Evolutionary conservation across 345 rosid species (phyloP).

Genomic region (Raphanus sativus): DNA sequence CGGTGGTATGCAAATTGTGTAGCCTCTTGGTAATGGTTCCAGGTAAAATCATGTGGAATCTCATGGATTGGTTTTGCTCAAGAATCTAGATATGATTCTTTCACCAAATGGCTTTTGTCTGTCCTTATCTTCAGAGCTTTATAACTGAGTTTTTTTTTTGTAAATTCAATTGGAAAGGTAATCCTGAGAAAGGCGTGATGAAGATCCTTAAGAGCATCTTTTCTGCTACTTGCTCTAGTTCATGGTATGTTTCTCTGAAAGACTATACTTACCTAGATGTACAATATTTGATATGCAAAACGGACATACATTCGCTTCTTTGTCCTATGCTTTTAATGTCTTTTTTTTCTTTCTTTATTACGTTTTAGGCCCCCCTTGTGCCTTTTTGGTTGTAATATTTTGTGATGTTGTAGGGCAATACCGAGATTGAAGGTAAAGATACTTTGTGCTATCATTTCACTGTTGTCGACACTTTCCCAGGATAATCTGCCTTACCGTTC

Average conservation of each 20-base stretch:
- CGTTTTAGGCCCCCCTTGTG: background rate
- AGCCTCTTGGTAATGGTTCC: slow-evolving; percentile 80
- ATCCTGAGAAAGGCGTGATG: slow-evolving; percentile 50
- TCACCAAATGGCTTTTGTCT: background rate
- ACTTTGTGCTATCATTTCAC: slow-evolving; percentile 54
- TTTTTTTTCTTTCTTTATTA: background rate
- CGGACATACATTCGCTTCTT: background rate
- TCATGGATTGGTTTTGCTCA: slow-evolving; percentile 9
- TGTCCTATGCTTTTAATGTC: background rate
- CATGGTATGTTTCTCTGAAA: slow-evolving; percentile 51
- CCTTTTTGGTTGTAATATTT: slow-evolving; percentile 10
- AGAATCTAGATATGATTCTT: background rate
- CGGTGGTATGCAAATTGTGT: slow-evolving; percentile 63
- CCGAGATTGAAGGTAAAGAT: slow-evolving; percentile 53
- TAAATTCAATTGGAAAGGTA: slow-evolving; percentile 48
- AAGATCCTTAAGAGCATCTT: slow-evolving; percentile 52
- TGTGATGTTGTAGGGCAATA: slow-evolving; percentile 54
- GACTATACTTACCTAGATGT: background rate
- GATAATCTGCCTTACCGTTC: slow-evolving; percentile 68
- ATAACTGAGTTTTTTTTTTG: slow-evolving; percentile 5
- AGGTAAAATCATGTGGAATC: slow-evolving; percentile 45
- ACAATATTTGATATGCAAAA: background rate
- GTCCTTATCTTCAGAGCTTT: background rate
- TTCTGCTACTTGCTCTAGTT: slow-evolving; percentile 47
- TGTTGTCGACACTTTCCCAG: slow-evolving; percentile 70